Evolutionary conservation across 163 green algal genomes (phyloP).

Genomic region (Dunaliella salina): DNA sequence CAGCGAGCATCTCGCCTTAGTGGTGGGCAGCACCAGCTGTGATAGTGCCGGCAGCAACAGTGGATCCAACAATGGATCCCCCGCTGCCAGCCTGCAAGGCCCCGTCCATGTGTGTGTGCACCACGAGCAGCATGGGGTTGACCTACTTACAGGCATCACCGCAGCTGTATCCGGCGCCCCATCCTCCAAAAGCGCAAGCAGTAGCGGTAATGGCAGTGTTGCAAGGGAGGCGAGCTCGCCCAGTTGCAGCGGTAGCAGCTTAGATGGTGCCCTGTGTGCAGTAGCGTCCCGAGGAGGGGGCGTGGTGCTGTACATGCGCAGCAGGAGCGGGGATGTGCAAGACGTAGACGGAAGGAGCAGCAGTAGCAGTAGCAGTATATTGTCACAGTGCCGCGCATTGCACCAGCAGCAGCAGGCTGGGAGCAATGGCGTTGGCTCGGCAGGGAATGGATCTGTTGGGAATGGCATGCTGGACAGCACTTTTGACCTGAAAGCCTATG

Average conservation of each 20-base stretch:
- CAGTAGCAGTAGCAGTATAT: constrained; percentile 36
- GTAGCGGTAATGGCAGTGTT: too few relatives aligned
- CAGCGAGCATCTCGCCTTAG: constrained; percentile 78
- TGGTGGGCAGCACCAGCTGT: constrained; percentile 33
- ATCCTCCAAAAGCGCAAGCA: too few relatives aligned
- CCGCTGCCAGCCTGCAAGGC: not conserved
- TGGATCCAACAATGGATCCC: too few relatives aligned
- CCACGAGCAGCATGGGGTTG: constrained; percentile 62
- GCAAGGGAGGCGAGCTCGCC: constrained; percentile 21
- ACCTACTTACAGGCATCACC: constrained; percentile 57
- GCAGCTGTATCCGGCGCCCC: too few relatives aligned
- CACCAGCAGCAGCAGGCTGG: constrained; percentile 51
- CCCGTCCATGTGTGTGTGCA: constrained; percentile 70
- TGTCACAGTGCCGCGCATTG: too few relatives aligned
- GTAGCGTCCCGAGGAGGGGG: constrained; percentile 56
- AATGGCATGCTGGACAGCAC: constrained; percentile 23
- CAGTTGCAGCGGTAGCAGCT: constrained; percentile 37
- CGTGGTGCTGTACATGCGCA: constrained; percentile 76
- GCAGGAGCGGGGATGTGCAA: constrained; percentile 53
- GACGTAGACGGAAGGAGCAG: not conserved
- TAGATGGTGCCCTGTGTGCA: constrained; percentile 53
- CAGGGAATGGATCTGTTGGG: constrained; percentile 21
- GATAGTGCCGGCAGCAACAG: too few relatives aligned
- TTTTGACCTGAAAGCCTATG: constrained; percentile 67
- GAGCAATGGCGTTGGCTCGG: constrained; percentile 31